Evolutionary conservation across 192 early-diverging fungal species (phyloP), one percentile per base, ranked within the genome.

Genomic region (Spizellomyces sp.): DNA sequence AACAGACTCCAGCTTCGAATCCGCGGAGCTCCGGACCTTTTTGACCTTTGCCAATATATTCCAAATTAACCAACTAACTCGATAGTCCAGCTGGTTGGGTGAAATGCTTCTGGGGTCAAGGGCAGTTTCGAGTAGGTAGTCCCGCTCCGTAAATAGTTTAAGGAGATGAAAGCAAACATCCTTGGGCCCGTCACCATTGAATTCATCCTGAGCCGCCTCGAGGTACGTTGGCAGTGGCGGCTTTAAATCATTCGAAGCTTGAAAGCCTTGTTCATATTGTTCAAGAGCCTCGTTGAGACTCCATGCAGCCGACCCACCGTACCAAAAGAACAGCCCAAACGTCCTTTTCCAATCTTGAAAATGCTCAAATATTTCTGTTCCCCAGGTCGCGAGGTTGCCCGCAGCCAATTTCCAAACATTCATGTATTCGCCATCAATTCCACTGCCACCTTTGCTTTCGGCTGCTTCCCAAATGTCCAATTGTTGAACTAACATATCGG

Each of bases 101-200:
- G 84, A 72, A 63, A 92, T 83, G 7, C 84, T 83, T 55, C 80
- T 67, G 2, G 91, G 88, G 22, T 82, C 58, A 59, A 95, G 81
- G 0, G 84, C 86, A 19, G 70, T 75, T 60, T 91, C 89, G 12
- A 93, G 75, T 6, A 75, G 68, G 54, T 80, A 81, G 5, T 82
- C 70, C 15, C 74, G 56, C 8, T 62, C 21, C 2, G 81, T 80
- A 64, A 71, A 83, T 9, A 94, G 71, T 61, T 87, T 84, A 10
- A 97, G 76, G 42, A 97, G 81, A 74, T 93, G 92, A 71, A 86
- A 97, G 48, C 80, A 81, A 21, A 93, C 80, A 67, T 94, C 91
- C 17, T 75, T 57, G 10, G 58, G 27, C 21, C 46, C 57, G 52
- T 66, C 36, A 2, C 27, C 36, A 12, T 0, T 12, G 59, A 44